Conservation (phyloP, 495 filamentous ascomycete species). For the Glarea lozoyensis region DNA sequence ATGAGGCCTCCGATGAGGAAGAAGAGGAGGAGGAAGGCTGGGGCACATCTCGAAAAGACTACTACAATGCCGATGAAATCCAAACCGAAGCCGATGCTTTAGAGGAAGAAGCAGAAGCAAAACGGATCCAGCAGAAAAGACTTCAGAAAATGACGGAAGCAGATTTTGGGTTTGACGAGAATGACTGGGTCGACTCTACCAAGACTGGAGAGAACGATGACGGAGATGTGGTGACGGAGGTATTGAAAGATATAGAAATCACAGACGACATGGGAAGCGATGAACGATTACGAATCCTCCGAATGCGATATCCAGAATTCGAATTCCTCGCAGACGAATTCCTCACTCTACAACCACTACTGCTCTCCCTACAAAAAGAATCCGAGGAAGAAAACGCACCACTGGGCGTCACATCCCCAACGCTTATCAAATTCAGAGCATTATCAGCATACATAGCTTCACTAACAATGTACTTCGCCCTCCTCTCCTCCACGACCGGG, state of each 20-base stretch:
- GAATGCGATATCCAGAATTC: conserved; percentile 83
- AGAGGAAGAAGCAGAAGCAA: conserved; percentile 86
- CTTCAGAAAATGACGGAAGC: conserved; percentile 74
- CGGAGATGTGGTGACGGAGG: conserved; percentile 62
- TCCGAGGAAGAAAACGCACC: conserved; percentile 41
- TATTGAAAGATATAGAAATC: conserved; percentile 72
- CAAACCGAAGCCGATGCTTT: conserved; percentile 87
- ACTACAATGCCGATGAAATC: conserved; percentile 84
- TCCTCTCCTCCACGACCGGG: conserved; percentile 66
- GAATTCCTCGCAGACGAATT: conserved; percentile 77
- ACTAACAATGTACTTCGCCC: conserved; percentile 86
- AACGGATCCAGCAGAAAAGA: conserved; percentile 80
- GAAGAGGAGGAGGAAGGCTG: conserved; percentile 69
- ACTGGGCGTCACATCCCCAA: conserved; percentile 31
- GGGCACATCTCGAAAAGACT: conserved; percentile 77
- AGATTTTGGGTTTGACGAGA: conserved; percentile 87
- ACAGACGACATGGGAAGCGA: conserved; percentile 67
- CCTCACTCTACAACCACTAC: conserved; percentile 54
- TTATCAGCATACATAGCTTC: conserved; percentile 76
- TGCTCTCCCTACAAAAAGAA: conserved; percentile 44
- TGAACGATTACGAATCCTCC: conserved; percentile 68
- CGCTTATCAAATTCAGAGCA: conserved; percentile 63
- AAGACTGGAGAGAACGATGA: conserved; percentile 34
- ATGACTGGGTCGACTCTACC: conserved; percentile 58
- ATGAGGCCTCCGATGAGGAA: conserved; percentile 33